Percentiles rank a stretch among this genome's conserved stretches.
These are phyloP conservation scores for Sporothrix brasiliensis DNA, from an alignment of 2,329 filamentous ascomycete genomes.

Conservation along the genomic window DNA sequence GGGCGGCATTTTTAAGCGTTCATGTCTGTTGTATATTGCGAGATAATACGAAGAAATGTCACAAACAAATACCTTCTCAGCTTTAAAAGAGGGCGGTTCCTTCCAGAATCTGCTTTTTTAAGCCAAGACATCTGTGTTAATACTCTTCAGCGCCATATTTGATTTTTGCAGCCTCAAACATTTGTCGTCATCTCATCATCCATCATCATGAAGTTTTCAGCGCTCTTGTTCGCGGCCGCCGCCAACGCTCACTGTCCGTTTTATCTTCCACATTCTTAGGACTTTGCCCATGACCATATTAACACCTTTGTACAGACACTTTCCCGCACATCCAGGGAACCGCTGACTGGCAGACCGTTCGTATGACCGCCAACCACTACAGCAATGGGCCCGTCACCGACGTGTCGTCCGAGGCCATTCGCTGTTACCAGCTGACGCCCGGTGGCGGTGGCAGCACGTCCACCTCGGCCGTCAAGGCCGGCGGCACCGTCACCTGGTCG, in stretches of 20 bases:
- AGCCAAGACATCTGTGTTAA: background rate
- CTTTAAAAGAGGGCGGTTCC: background rate
- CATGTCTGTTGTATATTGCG: background rate
- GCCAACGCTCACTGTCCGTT: constrained; percentile 35
- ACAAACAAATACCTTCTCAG: background rate
- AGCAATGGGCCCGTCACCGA: constrained; percentile 41
- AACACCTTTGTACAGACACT: constrained; percentile 32
- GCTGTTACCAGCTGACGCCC: constrained; percentile 40
- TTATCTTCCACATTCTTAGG: no score
- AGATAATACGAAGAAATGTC: background rate
- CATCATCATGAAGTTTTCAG: constrained; percentile 31
- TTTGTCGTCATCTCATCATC: background rate
- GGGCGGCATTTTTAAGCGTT: constrained; percentile 3
- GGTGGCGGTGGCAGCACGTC: constrained; percentile 37
- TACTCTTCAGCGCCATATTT: background rate
- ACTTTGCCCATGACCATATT: background rate
- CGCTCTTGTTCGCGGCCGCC: constrained; percentile 31
- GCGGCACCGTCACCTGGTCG: constrained; percentile 46
- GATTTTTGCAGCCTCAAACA: background rate
- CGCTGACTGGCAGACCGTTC: constrained; percentile 41
- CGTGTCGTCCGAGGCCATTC: constrained; percentile 40
- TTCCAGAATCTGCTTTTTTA: background rate
- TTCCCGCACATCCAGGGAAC: constrained; percentile 36
- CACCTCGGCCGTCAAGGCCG: constrained; percentile 46
- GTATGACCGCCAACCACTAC: constrained; percentile 45